Percentiles rank a stretch among this genome's conserved stretches.
Conservation (phyloP, 108 stramenopile species). For the Schizochytrium sp. region DNA sequence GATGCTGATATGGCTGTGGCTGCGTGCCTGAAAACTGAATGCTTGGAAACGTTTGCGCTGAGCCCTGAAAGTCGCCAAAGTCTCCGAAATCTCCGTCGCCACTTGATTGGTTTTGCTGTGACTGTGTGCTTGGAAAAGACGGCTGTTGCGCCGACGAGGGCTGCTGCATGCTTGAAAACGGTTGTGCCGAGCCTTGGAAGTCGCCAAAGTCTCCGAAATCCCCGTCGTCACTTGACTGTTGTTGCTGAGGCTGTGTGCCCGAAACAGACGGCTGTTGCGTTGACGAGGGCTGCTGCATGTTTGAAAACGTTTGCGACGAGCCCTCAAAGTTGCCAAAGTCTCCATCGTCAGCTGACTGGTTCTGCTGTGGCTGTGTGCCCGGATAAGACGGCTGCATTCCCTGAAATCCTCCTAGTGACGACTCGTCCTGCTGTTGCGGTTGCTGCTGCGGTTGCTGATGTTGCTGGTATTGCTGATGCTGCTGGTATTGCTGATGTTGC, state of each 20-base stretch:
- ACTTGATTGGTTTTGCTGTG: background rate
- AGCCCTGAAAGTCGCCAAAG: background rate
- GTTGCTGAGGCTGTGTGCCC: background rate
- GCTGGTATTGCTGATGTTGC: background rate
- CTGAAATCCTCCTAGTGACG: too few species aligned
- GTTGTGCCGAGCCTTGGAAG: background rate
- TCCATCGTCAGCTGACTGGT: background rate
- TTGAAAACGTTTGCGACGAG: too few species aligned
- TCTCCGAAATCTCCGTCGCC: too few species aligned
- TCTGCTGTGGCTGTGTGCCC: too few species aligned
- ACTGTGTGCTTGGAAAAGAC: background rate
- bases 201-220: background rate
- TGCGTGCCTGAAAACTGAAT: background rate
- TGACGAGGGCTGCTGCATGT: too few species aligned
- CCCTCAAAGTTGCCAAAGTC: background rate
- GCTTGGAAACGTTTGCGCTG: too few species aligned
- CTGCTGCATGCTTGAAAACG: too few species aligned
- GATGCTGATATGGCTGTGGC: background rate
- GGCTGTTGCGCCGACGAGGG: too few species aligned
- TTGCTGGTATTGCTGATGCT: background rate
- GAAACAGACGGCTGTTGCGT: too few species aligned
- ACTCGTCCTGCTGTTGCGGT: background rate
- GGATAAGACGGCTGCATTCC: too few species aligned
- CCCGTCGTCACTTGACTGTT: background rate
- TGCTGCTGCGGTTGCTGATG: background rate